Percentiles rank a stretch among this genome's conserved stretches.
These are phyloP conservation scores for Penicillium chermesinum DNA, from an alignment of 495 filamentous ascomycete genomes.

Conservation along the genomic window DNA sequence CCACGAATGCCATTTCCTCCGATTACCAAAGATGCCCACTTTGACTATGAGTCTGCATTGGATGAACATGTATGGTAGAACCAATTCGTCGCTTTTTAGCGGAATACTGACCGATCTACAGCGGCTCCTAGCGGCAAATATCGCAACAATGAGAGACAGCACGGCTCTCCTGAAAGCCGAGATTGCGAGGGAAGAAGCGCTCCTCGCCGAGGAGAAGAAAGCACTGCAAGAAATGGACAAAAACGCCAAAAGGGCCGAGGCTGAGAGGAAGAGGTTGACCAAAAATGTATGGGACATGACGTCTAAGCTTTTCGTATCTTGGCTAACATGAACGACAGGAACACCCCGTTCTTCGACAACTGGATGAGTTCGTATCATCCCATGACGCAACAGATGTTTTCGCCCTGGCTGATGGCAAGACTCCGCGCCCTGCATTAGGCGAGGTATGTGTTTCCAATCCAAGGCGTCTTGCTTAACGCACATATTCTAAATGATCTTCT, in stretches of 20 bases:
- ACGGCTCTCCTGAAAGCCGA: constrained; percentile 50
- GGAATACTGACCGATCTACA: constrained; percentile 20
- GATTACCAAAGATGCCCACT: constrained; percentile 49
- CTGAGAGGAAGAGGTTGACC: constrained; percentile 39
- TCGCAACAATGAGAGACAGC: constrained; percentile 51
- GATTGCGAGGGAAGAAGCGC: constrained; percentile 48
- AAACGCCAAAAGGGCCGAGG: constrained; percentile 47
- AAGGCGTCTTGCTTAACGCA: background rate
- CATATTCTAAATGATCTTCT: background rate
- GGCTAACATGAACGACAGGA: constrained; percentile 24
- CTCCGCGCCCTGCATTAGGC: constrained; percentile 21
- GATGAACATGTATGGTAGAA: constrained; percentile 47
- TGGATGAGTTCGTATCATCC: constrained; percentile 23
- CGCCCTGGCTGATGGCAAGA: constrained; percentile 21
- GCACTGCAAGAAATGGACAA: constrained; percentile 49
- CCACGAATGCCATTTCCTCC: constrained; percentile 58
- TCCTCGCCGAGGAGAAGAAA: constrained; percentile 46
- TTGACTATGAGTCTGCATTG: constrained; percentile 56
- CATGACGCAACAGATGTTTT: constrained; percentile 19
- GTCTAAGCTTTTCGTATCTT: background rate
- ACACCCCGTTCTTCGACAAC: constrained; percentile 38
- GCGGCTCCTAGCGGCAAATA: constrained; percentile 45
- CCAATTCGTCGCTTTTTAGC: background rate
- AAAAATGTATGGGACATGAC: constrained; percentile 35
- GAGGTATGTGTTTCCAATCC: constrained; percentile 22